Base-by-base conservation (phyloP, 768 basidiomycete species). In the Termitomyces sp. region DNA sequence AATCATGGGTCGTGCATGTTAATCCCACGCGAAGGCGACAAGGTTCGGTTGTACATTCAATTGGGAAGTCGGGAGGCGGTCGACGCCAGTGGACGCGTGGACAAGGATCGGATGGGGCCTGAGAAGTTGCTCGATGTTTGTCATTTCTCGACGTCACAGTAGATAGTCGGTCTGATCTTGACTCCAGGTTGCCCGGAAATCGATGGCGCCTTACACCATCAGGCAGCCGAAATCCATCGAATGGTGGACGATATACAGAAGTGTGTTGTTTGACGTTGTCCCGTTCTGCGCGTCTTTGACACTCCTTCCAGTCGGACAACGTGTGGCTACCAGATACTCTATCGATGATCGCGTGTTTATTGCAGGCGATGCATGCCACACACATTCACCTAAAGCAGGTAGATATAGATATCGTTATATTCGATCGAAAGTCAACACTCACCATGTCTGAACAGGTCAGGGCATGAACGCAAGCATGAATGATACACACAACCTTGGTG, bases 401-500 rank as follows among this genome's bases (percentile, higher is more conserved):
- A 45, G n/a, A n/a, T 43, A 73, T 48, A 22, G 32, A 26, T 34
- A 16, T 24, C 7, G 20, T 16, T 44, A 26, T n/a, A 40, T 32
- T 32, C 6, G 5, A 24, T 34, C 26, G n/a, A 18, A 30, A 8
- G 16, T 37, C 8, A 33, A 34, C 5, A 40, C 0, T 37, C 22
- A 32, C 10, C 16, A 2, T 60, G 22, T 53, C 14, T 16, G 45
- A 6, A 45, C 56, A 85, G 84, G 88, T 14, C 88, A 90, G 67
- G 88, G 87, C 12, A 86, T 88, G 87, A 88, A 89, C 63, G 88
- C 87, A 8, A 84, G 85, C 60, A 89, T 89, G 84, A 84, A 83
- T 49, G 89, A 90, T 65, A 79, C 84, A 18, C 88, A 88, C 60
- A 90, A 90, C 64, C 78, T 91, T 24, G 80, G 85, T 81, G 58